A percentile compares a stretch with the other conserved stretches of the same genome.
These are phyloP conservation scores for Coemansia sp. DNA, from an alignment of 192 early-diverging fungal species.

Conservation along the genomic window DNA sequence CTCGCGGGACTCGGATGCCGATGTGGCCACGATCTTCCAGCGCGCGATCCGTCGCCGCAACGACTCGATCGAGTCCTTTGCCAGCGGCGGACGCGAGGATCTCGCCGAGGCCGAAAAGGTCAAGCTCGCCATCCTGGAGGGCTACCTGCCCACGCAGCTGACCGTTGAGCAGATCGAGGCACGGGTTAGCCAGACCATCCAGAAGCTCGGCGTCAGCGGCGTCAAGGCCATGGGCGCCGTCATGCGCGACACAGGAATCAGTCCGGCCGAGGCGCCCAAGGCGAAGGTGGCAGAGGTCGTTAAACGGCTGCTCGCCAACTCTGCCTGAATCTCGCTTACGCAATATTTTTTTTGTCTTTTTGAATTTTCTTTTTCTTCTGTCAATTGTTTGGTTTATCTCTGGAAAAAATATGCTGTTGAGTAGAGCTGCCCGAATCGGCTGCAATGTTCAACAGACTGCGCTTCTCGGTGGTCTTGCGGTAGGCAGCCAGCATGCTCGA, in stretches of 20 bases:
- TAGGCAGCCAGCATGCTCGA: background rate
- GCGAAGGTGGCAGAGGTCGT: slow-evolving; percentile 72
- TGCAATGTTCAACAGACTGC: background rate
- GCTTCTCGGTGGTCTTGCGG: background rate
- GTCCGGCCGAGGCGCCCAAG: slow-evolving; percentile 69
- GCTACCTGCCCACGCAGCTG: slow-evolving; percentile 81
- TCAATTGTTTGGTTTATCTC: background rate
- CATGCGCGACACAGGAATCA: slow-evolving; percentile 77
- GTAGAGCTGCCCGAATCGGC: background rate
- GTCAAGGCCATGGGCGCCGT: slow-evolving; percentile 81
- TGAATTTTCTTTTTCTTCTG: background rate
- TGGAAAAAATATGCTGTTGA: background rate
- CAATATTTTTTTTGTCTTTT: background rate
- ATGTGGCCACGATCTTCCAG: slow-evolving; percentile 68
- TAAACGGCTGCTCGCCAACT: slow-evolving; percentile 61
- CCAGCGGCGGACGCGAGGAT: slow-evolving; percentile 66
- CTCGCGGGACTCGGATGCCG: slow-evolving; percentile 54
- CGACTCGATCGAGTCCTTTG: slow-evolving; percentile 71
- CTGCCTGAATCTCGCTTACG: background rate
- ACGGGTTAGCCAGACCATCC: slow-evolving; percentile 55
- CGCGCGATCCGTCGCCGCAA: slow-evolving; percentile 78
- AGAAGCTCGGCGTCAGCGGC: slow-evolving; percentile 46
- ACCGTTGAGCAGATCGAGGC: slow-evolving; percentile 68
- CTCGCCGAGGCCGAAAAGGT: slow-evolving; percentile 67
- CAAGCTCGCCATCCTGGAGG: slow-evolving; percentile 65